Evolutionary conservation across 306 rosid genomes (phyloP), one percentile per base, ranked within the genome.

Genomic region (Dryas alaskensis): DNA sequence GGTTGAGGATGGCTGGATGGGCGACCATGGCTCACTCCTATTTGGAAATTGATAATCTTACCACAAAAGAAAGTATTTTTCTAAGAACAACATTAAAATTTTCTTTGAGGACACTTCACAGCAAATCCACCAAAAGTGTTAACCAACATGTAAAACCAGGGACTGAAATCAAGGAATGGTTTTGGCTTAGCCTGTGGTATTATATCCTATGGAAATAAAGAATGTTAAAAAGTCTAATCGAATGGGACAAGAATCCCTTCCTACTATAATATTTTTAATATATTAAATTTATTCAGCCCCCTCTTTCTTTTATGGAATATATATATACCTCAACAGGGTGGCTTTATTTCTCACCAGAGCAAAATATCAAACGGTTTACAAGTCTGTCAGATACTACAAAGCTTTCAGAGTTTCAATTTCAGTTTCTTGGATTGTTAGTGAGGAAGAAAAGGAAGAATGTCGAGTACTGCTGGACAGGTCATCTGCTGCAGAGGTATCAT

Each of bases 401-500:
- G 50, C 72, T 48, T 43, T 27, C 7, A 69, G 39, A 53, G 10
- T 69, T 54, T 43, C 73, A 69, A 3, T 13, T 7, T 67, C 64
- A 17, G 31, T 48, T 49, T 0, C 16, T 31, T 49, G 46, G 59
- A 17, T 49, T 67, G 25, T n/a, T 1, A 54, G 62, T 60, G n/a
- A 65, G 5, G 45, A 57, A 8, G 58, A 69, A 4, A 10, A 69
- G n/a, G 16, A n/a, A 73, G 40, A 61, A 74, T 74, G 78, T 67
- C 81, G 17, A 62, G 4, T 43, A 67, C 84, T 76, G 81, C 60
- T 43, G 81, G 79, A 40, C 66, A 79, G 60, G 74, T 83, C 67
- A 76, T 83, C 72, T 54, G 50, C 47, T 83, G 86, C 58, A 79
- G 71, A 83, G 84, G 79, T 67, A 62, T 10, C 31, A 45, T 6